A percentile compares a stretch with the other conserved stretches of the same genome.
Conservation (phyloP, 106 monocot genomes). For the Gastrodia elata region DNA sequence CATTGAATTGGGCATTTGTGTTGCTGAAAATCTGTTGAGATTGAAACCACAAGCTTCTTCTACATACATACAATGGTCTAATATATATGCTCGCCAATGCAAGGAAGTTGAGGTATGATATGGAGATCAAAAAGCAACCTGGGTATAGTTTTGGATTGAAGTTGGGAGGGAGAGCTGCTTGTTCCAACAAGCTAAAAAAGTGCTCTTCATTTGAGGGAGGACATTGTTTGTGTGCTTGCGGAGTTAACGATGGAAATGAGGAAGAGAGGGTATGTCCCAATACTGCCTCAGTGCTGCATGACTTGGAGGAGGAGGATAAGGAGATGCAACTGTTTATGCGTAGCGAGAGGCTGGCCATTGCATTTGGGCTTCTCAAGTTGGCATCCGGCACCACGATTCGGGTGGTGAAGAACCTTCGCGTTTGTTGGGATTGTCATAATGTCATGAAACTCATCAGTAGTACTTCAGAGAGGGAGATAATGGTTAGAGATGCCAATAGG, state of each 20-base stretch:
- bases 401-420: slow-evolving; percentile 76
- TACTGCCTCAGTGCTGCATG: slow-evolving; percentile 56
- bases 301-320: slow-evolving; percentile 75
- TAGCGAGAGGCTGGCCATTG: slow-evolving; percentile 73
- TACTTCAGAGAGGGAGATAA: slow-evolving; percentile 37
- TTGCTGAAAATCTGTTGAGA: slow-evolving; percentile 53
- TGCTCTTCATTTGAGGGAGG: slow-evolving; percentile 30
- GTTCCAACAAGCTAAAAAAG: slow-evolving; percentile 61
- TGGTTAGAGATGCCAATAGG: slow-evolving; percentile 12
- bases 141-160: slow-evolving; percentile 78
- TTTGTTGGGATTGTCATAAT: slow-evolving; percentile 67
- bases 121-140: slow-evolving; percentile 56
- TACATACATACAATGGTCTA: slow-evolving; percentile 59
- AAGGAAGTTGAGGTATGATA: slow-evolving; percentile 44
- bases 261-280: slow-evolving; percentile 68
- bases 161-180: slow-evolving; percentile 42
- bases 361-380: slow-evolving; percentile 48
- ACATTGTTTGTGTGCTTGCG: slow-evolving; percentile 34
- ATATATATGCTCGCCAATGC: slow-evolving; percentile 44
- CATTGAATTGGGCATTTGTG: slow-evolving; percentile 27
- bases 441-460: slow-evolving; percentile 58
- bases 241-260: slow-evolving; percentile 48
- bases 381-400: slow-evolving; percentile 46
- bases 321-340: slow-evolving; percentile 50
- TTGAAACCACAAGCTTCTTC: slow-evolving; percentile 52